Evolutionary conservation across 1,139 yeast species (phyloP), one percentile per base, ranked within the genome.

Genomic region (Debaryomyces psychrophilus): DNA sequence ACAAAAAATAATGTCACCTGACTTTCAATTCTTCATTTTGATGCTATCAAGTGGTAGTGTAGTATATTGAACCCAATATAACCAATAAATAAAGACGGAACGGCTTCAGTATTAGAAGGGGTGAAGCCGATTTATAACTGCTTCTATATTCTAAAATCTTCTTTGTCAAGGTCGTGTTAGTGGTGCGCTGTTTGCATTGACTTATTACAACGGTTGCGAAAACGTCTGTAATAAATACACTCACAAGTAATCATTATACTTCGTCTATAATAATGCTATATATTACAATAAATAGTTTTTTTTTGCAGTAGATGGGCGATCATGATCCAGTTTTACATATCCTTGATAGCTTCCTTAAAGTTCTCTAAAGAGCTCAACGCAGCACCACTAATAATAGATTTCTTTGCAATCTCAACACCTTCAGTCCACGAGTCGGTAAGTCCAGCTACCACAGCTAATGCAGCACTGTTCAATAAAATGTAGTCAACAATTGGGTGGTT

Each of bases 401-500:
- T 68, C 54, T 82, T 79, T 1, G 98, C 99, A 37, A 83, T 61
- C 46, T 71, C 72, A 5, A 90, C 95, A 12, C 98, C 99, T 14
- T 82, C 79, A 49, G 73, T 77, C 92, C 95, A 92, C 54, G 79
- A 70, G 15, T 65, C 64, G 2, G 90, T 83, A 2, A 74, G 61
- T 2, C 95, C 96, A 14, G 87, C 78, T 17, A 90, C 82, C 33
- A 86, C 88, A 1, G 95, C 93, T 49, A 93, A 69, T 0, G 96
- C 96, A 4, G 93, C 93, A 34, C 95, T 77, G 64, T 93, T 93
- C 77, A 93, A 69, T 50, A 92, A 66, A 17, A 93, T 93, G 67
- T 90, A 93, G 67, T 93, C 97, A 44, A 86, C 83, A 17, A 92
- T 67, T 1, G 99, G 90, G 50, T 78, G 77, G 51, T 71, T 71